Evolutionary conservation across 2,329 filamentous ascomycete genomes (phyloP), one percentile per base, ranked within the genome.

Genomic region (Phyllosticta capitalensis): DNA sequence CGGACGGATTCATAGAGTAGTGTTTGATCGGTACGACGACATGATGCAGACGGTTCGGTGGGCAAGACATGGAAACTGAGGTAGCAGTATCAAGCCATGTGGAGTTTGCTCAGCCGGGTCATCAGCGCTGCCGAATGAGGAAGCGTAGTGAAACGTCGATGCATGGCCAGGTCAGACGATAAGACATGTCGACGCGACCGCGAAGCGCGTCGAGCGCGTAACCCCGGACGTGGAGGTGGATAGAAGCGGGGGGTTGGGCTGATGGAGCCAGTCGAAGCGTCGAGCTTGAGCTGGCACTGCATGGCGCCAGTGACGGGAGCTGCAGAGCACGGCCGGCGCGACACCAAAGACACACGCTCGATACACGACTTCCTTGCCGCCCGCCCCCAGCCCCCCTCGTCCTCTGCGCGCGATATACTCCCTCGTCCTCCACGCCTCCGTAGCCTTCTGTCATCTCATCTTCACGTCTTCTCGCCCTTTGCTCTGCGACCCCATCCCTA

Each of bases 321-420:
- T 45, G 38, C 38, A n/a, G 14, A n/a, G 38, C 38, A 52, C 22
- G n/a, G 52, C 52, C 56, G 50, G 28, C 49, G 56, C 56, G 52
- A 59, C 57, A 59, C 57, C 57, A 59, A 51, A 38, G 30, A 45
- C 20, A 59, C 58, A 59, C 58, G 52, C 26, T 45, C 48, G 24
- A 55, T 33, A 55, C 58, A 53, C 58, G 52, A 52, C 52, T 28
- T 59, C 52, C 57, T 54, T 54, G 57, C 57, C 48, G 55, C 55
- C 24, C 24, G 24, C 10, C 33, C 33, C 45, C 45, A 26, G 14
- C 45, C 53, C 38, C 57, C 52, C 58, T 49, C 24, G 19, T 28
- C 52, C 20, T 2, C 17, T 5, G 19, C 6, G 19, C 49, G 19
- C 51, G 57, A 59, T 59, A 59, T 59, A 55, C 52, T 20, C 19